Base-by-base conservation (phyloP, 179 eudicot genomes). In the Nepenthes alata region DNA sequence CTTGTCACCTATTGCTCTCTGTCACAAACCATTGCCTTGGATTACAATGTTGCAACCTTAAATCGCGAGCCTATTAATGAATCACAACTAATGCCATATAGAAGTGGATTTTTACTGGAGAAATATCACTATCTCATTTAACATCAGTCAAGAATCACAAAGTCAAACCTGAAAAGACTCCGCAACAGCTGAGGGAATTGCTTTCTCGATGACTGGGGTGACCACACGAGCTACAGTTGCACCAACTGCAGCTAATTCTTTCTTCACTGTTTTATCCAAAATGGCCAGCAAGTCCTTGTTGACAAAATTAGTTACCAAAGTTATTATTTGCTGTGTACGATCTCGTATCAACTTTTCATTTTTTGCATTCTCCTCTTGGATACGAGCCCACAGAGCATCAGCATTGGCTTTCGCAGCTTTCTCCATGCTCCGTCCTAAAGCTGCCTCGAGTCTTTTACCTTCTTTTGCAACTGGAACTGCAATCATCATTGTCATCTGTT, bases 1-100 rank as follows among this genome's bases (percentile, higher is more conserved):
- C 82, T 90, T 93, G 57, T 93, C 98, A 65, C 84, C 82, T 55
- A 93, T 89, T 39, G 94, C 94, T 79, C 84, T 85, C 98, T 93
- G 83, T 57, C 59, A 6, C 45, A 76, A 2, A 64, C 41, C 6
- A 36, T 39, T 6, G 13, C 6, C 36, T 58, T 5, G 2, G 12
- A 14, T 51, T 4, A 12, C 10, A 41, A 41, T 7, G 8, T 41
- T 4, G 45, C 8, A 41, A 4, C 6, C 45, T 41, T 41, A 25
- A 25, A 25, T 25, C 25, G 25, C 1, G 25, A 25, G 25, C 25
- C 25, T 25, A 25, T 25, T 25, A 25, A 25, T 25, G 25, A 25
- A 25, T 25, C 25, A 25, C 25, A 25, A 25, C 25, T 25, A 25
- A 25, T 25, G 25, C 25, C 25, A 25, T 25, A 25, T 25, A 25